These are phyloP conservation scores for Pleurotus citrinopileatus DNA, from an alignment of 768 basidiomycete species.

Conservation along the genomic window DNA sequence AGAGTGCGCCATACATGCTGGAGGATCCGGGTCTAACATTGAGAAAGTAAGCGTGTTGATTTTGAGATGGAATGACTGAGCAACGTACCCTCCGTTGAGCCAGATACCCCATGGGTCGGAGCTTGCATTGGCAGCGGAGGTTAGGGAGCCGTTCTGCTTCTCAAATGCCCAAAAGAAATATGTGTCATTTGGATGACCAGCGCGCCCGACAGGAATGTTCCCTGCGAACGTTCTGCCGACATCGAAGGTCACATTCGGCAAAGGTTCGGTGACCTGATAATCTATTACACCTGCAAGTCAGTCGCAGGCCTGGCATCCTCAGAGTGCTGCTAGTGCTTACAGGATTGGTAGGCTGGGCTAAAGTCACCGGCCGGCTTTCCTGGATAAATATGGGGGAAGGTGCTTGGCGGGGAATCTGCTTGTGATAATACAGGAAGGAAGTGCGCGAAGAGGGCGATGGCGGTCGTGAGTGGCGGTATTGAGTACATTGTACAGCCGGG, in stretches of 20 bases:
- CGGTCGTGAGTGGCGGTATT: slow-evolving; percentile 22
- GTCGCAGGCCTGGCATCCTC: no score
- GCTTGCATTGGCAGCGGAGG: slow-evolving; percentile 26
- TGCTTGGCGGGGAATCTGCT: slow-evolving; percentile 32
- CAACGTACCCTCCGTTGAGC: slow-evolving; percentile 66
- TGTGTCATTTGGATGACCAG: slow-evolving; percentile 60
- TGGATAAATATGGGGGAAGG: slow-evolving; percentile 48
- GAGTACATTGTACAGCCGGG: slow-evolving; percentile 19
- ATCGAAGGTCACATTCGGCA: slow-evolving; percentile 62
- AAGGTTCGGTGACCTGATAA: slow-evolving; percentile 50
- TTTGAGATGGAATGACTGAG: neutral
- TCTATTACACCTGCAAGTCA: slow-evolving; percentile 33
- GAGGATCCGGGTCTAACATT: slow-evolving; percentile 62
- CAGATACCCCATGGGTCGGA: slow-evolving; percentile 69
- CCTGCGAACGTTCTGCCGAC: slow-evolving; percentile 57
- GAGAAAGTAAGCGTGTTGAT: neutral
- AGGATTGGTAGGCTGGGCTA: slow-evolving; percentile 59
- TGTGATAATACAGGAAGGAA: slow-evolving; percentile 17
- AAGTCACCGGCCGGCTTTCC: slow-evolving; percentile 45
- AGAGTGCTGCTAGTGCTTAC: slow-evolving; percentile 30
- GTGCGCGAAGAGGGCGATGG: slow-evolving; percentile 19
- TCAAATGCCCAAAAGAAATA: slow-evolving; percentile 69
- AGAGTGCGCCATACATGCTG: slow-evolving; percentile 60
- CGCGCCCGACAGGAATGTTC: slow-evolving; percentile 58
- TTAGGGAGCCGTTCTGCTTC: slow-evolving; percentile 53